Conservation (phyloP, 129 eudicot species). For the Pittosporum tobira region DNA sequence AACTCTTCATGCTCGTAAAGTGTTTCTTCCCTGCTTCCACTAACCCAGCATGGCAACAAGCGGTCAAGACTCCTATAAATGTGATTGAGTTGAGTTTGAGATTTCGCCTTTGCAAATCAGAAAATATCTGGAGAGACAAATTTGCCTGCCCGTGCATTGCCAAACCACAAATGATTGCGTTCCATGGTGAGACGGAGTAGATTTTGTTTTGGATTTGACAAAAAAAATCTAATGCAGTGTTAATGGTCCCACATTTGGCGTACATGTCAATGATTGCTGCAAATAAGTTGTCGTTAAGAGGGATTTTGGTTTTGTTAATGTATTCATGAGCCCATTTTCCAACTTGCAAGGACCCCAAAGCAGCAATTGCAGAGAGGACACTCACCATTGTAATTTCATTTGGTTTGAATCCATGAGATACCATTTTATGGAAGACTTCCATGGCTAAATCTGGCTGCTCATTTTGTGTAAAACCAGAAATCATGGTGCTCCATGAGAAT, state of each 20-base stretch:
- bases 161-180: constrained; percentile 78
- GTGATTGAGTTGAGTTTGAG: constrained; percentile 60
- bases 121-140: constrained; percentile 39
- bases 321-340: constrained; percentile 69
- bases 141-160: constrained; percentile 91
- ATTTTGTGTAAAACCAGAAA: constrained; percentile 71
- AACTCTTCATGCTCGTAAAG: constrained; percentile 49
- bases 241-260: constrained; percentile 82
- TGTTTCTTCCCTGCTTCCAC: constrained; percentile 56
- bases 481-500: constrained; percentile 89
- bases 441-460: constrained; percentile 45
- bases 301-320: constrained; percentile 42
- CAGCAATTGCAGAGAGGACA: constrained; percentile 73
- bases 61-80: constrained; percentile 81
- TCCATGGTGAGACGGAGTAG: constrained; percentile 74
- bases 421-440: constrained; percentile 63
- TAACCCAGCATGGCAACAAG: constrained; percentile 89
- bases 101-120: constrained; percentile 36
- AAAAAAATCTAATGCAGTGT: constrained; percentile 54
- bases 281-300: constrained; percentile 53
- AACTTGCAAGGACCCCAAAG: constrained; percentile 53
- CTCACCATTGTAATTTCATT: constrained; percentile 89
- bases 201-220: constrained; percentile 33
- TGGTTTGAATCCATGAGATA: constrained; percentile 43
- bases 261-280: constrained; percentile 92